phyloP scores from a whole-genome alignment of 257 asterid species.

The Gentiana straminea region DNA sequence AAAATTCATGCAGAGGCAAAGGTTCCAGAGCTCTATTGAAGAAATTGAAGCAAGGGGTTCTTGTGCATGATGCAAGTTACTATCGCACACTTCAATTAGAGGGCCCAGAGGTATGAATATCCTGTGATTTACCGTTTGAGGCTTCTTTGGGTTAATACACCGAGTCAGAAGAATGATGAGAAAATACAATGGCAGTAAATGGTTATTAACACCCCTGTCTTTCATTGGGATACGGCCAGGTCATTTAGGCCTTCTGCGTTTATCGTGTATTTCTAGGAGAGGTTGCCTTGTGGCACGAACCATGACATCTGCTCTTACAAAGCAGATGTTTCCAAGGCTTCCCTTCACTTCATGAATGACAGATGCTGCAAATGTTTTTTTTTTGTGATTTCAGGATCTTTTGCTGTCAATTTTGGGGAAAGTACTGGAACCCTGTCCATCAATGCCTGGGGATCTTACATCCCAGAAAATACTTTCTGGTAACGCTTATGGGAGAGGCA shows the following conservation, averaged over 20 bases:
- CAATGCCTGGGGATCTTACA: conserved; percentile 25
- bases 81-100: conserved; percentile 53
- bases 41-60: conserved; percentile 49
- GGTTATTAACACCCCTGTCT: too few relatives aligned
- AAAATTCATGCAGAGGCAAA: conserved; percentile 50
- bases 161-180: too few relatives aligned
- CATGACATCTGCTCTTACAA: too few relatives aligned
- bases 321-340: too few relatives aligned
- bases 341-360: too few relatives aligned
- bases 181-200: too few relatives aligned
- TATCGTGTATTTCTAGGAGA: too few relatives aligned
- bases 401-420: conserved; percentile 38
- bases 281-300: too few relatives aligned
- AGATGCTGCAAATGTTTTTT: background rate
- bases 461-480: conserved; percentile 44
- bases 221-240: too few relatives aligned
- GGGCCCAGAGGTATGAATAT: conserved; percentile 68
- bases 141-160: too few relatives aligned
- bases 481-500: conserved; percentile 46
- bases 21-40: conserved; percentile 82
- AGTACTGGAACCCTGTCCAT: conserved; percentile 47
- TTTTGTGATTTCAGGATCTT: conserved; percentile 37
- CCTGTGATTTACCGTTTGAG: too few relatives aligned
- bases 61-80: conserved; percentile 85
- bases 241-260: too few relatives aligned